Conservation (phyloP, 305 asterid genomes). For the Fraxinus albicans region DNA sequence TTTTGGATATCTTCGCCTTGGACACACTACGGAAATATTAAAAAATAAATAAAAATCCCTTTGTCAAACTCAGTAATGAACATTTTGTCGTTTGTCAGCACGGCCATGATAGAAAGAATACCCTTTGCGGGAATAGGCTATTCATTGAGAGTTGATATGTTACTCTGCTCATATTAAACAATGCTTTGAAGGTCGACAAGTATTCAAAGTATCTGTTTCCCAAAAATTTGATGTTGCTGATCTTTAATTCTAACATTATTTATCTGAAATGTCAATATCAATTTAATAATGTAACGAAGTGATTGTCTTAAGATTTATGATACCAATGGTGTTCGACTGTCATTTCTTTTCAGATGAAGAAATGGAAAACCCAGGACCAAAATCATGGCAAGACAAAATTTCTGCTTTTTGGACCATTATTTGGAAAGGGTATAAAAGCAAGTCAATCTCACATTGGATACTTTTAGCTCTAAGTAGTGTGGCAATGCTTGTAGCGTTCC, state of each 20-base stretch:
- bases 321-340: background rate
- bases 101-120: background rate
- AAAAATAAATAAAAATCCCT: too few relatives aligned
- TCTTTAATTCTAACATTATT: background rate
- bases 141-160: background rate
- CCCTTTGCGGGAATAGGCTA: background rate
- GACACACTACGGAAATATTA: background rate
- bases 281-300: background rate
- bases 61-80: background rate
- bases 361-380: slow-evolving; percentile 46
- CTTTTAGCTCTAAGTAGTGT: slow-evolving; percentile 57
- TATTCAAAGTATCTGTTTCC: background rate
- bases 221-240: background rate
- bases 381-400: slow-evolving; percentile 36
- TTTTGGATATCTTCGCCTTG: background rate
- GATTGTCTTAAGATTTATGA: background rate
- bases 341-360: slow-evolving; percentile 28
- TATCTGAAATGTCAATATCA: background rate
- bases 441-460: slow-evolving; percentile 76
- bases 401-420: slow-evolving; percentile 30
- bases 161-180: background rate
- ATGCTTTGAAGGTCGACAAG: background rate
- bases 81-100: background rate
- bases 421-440: slow-evolving; percentile 42
- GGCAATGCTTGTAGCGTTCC: slow-evolving; percentile 76